Conservation (phyloP, 768 basidiomycete species). For the Leucocoprinus birnbaumii region DNA sequence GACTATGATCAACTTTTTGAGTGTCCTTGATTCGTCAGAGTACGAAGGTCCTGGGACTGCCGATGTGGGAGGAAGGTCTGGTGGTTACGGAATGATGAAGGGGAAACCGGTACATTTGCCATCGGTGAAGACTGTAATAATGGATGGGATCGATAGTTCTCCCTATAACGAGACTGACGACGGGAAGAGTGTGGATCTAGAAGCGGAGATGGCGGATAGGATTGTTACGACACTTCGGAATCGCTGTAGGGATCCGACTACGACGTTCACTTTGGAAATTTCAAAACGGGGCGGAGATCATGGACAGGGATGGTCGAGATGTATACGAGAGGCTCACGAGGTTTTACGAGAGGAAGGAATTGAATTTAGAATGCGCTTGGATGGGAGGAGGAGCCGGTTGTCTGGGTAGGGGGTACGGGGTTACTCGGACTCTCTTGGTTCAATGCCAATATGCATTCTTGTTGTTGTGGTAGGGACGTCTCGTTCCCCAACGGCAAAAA, state of each 20-base stretch:
- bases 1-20: not conserved
- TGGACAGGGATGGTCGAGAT: not conserved
- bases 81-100: not conserved
- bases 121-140: not conserved
- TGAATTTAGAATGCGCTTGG: not conserved
- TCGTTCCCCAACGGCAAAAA: no score
- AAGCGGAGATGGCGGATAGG: not conserved
- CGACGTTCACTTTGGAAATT: not conserved
- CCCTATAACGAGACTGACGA: no score
- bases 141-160: not conserved
- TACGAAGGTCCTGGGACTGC: no score
- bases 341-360: not conserved
- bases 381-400: not conserved
- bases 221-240: not conserved
- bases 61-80: no score
- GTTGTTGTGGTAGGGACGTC: no score
- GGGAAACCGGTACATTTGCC: not conserved
- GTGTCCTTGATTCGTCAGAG: not conserved
- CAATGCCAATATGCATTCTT: no score
- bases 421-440: no score
- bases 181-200: not conserved
- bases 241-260: not conserved
- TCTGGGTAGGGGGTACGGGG: not conserved
- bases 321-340: not conserved
- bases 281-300: not conserved